Conservation (phyloP, 345 rosid species). For the Nasturtium officinale region DNA sequence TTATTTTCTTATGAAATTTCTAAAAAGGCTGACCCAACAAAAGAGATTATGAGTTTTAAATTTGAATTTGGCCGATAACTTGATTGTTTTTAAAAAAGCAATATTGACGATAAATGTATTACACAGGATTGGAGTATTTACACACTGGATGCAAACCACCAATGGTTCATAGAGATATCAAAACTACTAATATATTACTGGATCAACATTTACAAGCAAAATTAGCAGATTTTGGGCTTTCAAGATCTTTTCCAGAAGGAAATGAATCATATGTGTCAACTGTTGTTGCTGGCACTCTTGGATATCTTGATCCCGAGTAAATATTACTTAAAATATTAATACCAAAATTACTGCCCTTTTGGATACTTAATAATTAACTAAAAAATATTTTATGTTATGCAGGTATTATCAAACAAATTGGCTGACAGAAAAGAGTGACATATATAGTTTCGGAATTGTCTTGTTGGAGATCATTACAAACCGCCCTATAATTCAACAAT, state of each 20-base stretch:
- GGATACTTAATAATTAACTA: not conserved
- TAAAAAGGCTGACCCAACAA: no score
- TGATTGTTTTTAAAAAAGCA: no score
- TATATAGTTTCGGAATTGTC: constrained; percentile 51
- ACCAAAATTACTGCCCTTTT: not conserved
- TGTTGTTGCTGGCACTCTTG: constrained; percentile 36
- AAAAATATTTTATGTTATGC: not conserved
- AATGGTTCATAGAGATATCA: constrained; percentile 50
- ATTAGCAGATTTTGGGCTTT: constrained; percentile 53
- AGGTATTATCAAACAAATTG: constrained; percentile 43
- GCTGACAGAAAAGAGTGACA: constrained; percentile 51
- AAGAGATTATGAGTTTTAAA: no score
- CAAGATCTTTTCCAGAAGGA: constrained; percentile 40
- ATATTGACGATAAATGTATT: not conserved
- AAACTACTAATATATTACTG: constrained; percentile 49
- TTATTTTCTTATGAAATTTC: no score
- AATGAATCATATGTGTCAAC: constrained; percentile 37
- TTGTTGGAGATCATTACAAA: constrained; percentile 51
- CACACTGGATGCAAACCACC: constrained; percentile 54
- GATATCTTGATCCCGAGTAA: constrained; percentile 59
- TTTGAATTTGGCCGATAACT: no score
- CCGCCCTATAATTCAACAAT: constrained; percentile 26
- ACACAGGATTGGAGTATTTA: constrained; percentile 49
- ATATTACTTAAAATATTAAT: constrained; percentile 9
- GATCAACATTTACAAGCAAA: constrained; percentile 47